Evolutionary conservation across 495 filamentous ascomycete genomes (phyloP), one percentile per base, ranked within the genome.

Genomic region (Hapsidospora chrysogenum): DNA sequence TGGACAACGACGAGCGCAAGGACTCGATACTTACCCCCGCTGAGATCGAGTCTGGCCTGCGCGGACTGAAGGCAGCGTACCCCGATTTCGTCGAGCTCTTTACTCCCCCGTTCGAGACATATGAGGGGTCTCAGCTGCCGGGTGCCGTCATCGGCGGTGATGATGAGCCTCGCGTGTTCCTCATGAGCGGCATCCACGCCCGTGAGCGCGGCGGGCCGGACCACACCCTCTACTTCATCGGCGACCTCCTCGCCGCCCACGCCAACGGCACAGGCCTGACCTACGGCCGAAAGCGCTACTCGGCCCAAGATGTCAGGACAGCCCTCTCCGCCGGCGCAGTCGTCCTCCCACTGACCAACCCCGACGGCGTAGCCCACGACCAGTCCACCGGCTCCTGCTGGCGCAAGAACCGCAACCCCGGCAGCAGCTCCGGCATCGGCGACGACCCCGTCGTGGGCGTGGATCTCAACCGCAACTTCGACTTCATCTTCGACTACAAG

Each of bases 401-500:
- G 56, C 49, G 56, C 28, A 60, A 60, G 51, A 60, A 60, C 41
- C 53, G 56, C 33, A 58, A 56, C 44, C 43, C 47, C 8, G 37
- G 39, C 13, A 40, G 43, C 10, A 31, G 37, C 20, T 34, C 30
- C 5, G 18, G 18, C 13, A 28, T 22, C 9, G 19, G 29, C 20
- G 37, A 40, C 10, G 25, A 38, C 7, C 25, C 52, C 21, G 6
- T 11, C 11, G 23, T 11, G 6, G 56, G 54, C 25, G 42, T 58
- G 32, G 56, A 60, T 29, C 41, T 60, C 13, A 58, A 60, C 48
- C 49, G 56, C 33, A 60, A 60, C 41, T 57, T 56, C 18, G 49
- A 56, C 25, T 53, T 54, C 28, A 28, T 51, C 7, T 60, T 52
- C 52, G 46, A 60, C 37, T 45, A 52, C 36, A 40, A 13, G 9